phyloP scores from a whole-genome alignment of 331 rosid species.

The Phaseolus coccineus region DNA sequence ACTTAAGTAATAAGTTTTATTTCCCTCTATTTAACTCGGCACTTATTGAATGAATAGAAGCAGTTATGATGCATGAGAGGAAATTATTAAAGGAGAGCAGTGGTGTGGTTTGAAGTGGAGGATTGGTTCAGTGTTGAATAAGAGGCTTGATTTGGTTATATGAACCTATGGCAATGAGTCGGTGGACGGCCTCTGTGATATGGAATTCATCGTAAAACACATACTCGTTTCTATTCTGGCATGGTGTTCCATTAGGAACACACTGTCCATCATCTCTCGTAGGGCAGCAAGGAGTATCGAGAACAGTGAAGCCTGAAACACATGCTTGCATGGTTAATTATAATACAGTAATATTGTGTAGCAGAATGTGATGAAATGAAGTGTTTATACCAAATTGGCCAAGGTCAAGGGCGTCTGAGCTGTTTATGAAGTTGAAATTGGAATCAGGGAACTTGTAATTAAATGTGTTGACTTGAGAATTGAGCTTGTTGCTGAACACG shows the following conservation, averaged over 20 bases:
- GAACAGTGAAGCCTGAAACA: constrained; percentile 50
- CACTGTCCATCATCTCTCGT: constrained; percentile 45
- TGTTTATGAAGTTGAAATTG: constrained; percentile 49
- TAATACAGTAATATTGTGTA: too few relatives aligned
- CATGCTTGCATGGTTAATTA: too few relatives aligned
- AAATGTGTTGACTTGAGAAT: constrained; percentile 41
- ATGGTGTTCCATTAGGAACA: constrained; percentile 22
- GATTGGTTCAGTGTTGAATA: not conserved
- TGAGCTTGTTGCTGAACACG: constrained; percentile 48
- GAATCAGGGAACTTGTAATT: constrained; percentile 44
- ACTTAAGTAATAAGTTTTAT: too few relatives aligned
- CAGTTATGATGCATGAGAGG: not conserved
- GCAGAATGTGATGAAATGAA: not conserved
- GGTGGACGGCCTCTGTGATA: constrained; percentile 34
- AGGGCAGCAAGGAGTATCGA: constrained; percentile 45
- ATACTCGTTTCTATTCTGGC: constrained; percentile 46
- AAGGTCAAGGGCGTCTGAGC: not conserved
- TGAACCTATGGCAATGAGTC: constrained; percentile 14
- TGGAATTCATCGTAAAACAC: constrained; percentile 56
- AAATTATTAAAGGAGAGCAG: not conserved
- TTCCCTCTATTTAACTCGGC: too few relatives aligned
- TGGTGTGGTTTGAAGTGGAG: not conserved
- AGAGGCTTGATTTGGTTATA: not conserved
- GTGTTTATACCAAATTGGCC: not conserved
- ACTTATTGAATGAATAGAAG: too few relatives aligned